Base-by-base conservation (phyloP, 331 rosid species). In the Phaseolus coccineus region DNA sequence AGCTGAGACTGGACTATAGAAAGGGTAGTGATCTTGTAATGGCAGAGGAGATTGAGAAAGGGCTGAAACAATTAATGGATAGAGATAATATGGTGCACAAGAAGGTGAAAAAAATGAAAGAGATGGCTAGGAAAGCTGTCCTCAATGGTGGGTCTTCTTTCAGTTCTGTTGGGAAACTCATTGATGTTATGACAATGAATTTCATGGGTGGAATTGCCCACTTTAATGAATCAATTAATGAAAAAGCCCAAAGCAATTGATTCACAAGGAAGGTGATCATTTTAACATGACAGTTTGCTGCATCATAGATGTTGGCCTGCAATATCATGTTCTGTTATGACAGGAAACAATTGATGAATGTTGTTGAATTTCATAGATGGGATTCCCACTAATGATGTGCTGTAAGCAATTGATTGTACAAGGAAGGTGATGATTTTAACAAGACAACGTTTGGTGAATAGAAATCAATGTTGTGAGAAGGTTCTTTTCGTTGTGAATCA, bases 1-100 rank as follows among this genome's bases (percentile, higher is more conserved):
- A 86, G 70, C 51, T 83, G 76, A 86, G 76, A 35, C 8, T 83
- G 47, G 83, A 86, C 44, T 80, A 86, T 63, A 73, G 81, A 48
- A 22, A 0, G 6, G 81, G 75, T 22, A 47, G 79, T 83, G 79
- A 68, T 59, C 39, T 80, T 31, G 89, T 89, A 4, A 12, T 47
- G 86, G 92, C 91, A 39, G 89, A 81, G 5, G 90, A 89, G 83
- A 82, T 91, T 47, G 87, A 78, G 73, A 77, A 62, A 71, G 93
- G 88, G 14, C 35, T 91, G 69, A 70, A 74, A 46, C 40, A 37
- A 0, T 55, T 89, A 68, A 86, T 89, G 91, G 85, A 89, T 1
- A 63, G n/a, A 71, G 84, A 83, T 59, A 71, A 40, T 4, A 22
- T 56, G 63, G 74, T 86, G 24, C 76, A 80, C 65, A 84, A 84